Percentiles rank a stretch among this genome's conserved stretches.
Evolutionary conservation across 1,284 basidiomycete genomes (phyloP).

Genomic region (Neotropicomus parvogracilis): DNA sequence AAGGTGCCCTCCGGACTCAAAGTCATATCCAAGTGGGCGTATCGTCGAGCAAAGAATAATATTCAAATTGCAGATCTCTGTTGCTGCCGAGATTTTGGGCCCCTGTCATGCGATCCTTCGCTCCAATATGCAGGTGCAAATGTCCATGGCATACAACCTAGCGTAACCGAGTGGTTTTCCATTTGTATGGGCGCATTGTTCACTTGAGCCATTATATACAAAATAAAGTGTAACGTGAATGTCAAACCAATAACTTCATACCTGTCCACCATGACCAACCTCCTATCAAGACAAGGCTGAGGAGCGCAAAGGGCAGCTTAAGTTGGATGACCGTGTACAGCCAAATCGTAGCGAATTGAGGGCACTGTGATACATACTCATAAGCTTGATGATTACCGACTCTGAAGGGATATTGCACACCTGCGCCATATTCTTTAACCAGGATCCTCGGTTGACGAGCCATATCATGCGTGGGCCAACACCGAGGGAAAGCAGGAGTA

Average conservation of each 20-base stretch:
- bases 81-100: neutral
- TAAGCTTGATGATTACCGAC: conserved; percentile 6
- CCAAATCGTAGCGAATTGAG: conserved; percentile 73
- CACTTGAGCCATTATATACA: neutral
- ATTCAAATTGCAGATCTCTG: neutral
- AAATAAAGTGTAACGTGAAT: neutral
- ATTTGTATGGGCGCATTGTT: conserved; percentile 2
- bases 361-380: conserved; percentile 45
- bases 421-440: conserved; percentile 68
- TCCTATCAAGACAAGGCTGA: conserved; percentile 52
- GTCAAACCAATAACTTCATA: conserved; percentile 43
- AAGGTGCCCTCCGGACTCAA: conserved; percentile 76
- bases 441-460: conserved; percentile 63
- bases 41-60: conserved; percentile 71
- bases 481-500: conserved; percentile 56
- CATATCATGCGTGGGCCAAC: conserved; percentile 65
- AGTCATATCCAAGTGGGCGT: conserved; percentile 66
- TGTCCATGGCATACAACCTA: conserved; percentile 12
- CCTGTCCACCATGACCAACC: conserved; percentile 59
- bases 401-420: conserved; percentile 35
- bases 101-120: conserved; percentile 8
- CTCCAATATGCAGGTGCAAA: conserved; percentile 2
- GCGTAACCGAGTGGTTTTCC: neutral
- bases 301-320: conserved; percentile 56
- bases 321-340: conserved; percentile 68